Conservation (phyloP, 2,329 filamentous ascomycete species). For the Beauveria sp. region DNA sequence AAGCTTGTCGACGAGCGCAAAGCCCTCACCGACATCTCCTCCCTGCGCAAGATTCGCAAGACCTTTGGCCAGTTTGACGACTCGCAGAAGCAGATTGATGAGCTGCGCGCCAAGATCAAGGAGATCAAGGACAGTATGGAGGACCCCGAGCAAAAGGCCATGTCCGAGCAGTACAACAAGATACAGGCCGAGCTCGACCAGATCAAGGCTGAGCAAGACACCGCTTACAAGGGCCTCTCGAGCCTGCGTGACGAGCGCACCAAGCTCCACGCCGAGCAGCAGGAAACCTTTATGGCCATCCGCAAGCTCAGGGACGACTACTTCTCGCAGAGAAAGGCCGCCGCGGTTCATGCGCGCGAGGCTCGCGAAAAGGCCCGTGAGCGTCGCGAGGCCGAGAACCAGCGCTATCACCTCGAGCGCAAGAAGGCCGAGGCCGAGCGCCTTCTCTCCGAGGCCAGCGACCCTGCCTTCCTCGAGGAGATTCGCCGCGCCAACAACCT, state of each 20-base stretch:
- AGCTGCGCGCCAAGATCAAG: constrained; percentile 79
- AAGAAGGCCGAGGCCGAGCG: constrained; percentile 69
- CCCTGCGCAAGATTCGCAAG: constrained; percentile 82
- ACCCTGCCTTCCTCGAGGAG: constrained; percentile 86
- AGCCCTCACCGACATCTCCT: constrained; percentile 73
- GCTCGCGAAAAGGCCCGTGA: constrained; percentile 68
- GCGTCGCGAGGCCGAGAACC: constrained; percentile 73
- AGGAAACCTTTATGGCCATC: constrained; percentile 75
- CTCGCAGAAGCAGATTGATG: constrained; percentile 80
- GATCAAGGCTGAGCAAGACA: constrained; percentile 89
- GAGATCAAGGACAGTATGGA: constrained; percentile 83
- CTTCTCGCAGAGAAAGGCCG: constrained; percentile 75
- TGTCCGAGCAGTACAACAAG: constrained; percentile 77
- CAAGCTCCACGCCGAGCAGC: constrained; percentile 76
- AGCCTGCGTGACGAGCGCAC: constrained; percentile 76
- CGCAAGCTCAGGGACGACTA: constrained; percentile 86
- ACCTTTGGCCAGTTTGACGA: constrained; percentile 80
- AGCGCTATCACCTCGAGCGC: constrained; percentile 61
- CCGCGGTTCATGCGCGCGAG: constrained; percentile 75
- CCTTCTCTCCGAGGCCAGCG: constrained; percentile 72
- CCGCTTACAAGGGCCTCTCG: constrained; percentile 81
- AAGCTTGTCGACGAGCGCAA: constrained; percentile 98
- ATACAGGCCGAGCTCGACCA: constrained; percentile 81
- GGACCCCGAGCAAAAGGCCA: constrained; percentile 81
- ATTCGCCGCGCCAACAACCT: constrained; percentile 78